These are phyloP conservation scores for Symbiodinium pilosum DNA, from an alignment of 73 alveolate genomes.

Conservation along the genomic window DNA sequence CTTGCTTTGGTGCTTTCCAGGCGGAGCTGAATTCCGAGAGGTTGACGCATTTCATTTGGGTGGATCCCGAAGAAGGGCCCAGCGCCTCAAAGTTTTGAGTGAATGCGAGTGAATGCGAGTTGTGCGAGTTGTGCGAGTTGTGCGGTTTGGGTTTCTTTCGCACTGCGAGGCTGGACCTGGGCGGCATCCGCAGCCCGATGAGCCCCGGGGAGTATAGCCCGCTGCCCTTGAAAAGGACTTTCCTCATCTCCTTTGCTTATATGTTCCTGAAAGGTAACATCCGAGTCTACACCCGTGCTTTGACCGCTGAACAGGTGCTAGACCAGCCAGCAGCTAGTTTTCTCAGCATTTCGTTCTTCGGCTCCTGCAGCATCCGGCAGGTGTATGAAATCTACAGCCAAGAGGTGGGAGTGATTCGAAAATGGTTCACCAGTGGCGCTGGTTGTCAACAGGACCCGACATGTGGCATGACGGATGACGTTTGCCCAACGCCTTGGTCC, in stretches of 20 bases:
- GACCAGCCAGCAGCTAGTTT: not conserved
- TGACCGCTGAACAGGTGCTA: slow-evolving; percentile 21
- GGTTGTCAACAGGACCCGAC: slow-evolving; percentile 41
- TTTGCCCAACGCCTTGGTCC: slow-evolving; percentile 74
- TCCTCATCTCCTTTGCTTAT: too few relatives aligned
- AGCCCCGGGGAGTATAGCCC: slow-evolving; percentile 73
- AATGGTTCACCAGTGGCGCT: too few relatives aligned
- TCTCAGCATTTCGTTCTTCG: too few relatives aligned
- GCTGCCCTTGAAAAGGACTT: too few relatives aligned
- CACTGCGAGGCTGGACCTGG: slow-evolving; percentile 8
- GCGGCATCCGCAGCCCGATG: not conserved
- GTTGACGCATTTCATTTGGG: slow-evolving; percentile 83
- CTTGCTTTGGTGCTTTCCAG: too few relatives aligned
- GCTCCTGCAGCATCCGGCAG: too few relatives aligned
- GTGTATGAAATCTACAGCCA: not conserved
- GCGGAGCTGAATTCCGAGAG: not conserved
- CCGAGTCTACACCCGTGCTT: slow-evolving; percentile 78
- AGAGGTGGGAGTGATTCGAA: too few relatives aligned
- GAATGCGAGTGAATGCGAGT: too few relatives aligned
- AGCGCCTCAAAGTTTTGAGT: too few relatives aligned
- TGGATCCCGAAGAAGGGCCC: slow-evolving; percentile 65
- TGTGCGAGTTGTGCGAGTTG: too few relatives aligned
- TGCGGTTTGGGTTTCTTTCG: too few relatives aligned
- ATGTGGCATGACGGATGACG: slow-evolving; percentile 89
- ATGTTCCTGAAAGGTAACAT: slow-evolving; percentile 35